Base-by-base conservation (phyloP, 164 flowering plant genomes). In the Tinospora cordifolia region DNA sequence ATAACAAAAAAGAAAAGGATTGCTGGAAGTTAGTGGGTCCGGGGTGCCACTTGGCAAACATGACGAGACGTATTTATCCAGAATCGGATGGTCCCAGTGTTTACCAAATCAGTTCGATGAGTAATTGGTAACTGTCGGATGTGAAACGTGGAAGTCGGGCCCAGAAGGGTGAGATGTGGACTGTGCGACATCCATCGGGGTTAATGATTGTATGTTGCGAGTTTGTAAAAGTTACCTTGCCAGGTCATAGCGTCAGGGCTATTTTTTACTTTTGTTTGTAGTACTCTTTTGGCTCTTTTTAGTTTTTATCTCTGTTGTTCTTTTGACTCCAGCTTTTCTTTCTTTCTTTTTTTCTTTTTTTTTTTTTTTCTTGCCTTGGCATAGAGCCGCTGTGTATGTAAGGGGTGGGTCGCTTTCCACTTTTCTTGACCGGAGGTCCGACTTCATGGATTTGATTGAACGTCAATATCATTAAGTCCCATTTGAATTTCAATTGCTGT, bases 401-500 rank as follows among this genome's bases (percentile, higher is more conserved):
- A 51, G 59, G 58, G 51, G 10, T 12, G 59, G 59, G 2, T 46
- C 22, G 3, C 12, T 19, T 38, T 38, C 36, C 30, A 30, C 65
- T 62, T 14, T 62, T 34, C n/a, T 62, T 26, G 65, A 62, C 39
- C 1, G 65, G 36, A 14, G 34, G 60, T 19, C 21, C 9, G 60
- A 54, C 60, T 54, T 62, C 15, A 10, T 8, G 17, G 65, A 62
- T 27, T 27, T 27, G 65, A 62, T 62, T 30, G 39, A 62, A 62
- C 38, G 36, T 62, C 65, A 62, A 26, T 30, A 24, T 62, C 65
- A 62, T 30, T 1, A 8, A 30, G 17, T 9, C 40, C 65, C 40
- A 62, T 62, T 62, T 62, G 40, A 62, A 62, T 62, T 62, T 62
- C 65, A 62, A 62, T 26, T 25, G 36, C 4, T 19, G 38, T 62